Conservation (phyloP, 1,284 basidiomycete genomes). For the Moesziomyces globuligerus region DNA sequence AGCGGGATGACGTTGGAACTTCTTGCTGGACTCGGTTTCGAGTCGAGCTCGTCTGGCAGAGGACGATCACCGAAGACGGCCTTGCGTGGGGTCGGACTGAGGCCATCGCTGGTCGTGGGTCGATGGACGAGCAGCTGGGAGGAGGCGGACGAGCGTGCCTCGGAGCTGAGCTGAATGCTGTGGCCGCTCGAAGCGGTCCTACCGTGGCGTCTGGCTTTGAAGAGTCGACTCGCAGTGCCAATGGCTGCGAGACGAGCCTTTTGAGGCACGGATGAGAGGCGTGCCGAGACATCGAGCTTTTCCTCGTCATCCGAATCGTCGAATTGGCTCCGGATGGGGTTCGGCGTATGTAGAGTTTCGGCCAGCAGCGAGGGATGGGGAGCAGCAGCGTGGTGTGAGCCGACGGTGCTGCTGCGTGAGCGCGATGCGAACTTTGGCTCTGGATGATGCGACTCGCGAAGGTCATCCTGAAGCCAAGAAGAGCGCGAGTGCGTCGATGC, state of each 20-base stretch:
- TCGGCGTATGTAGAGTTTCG: neutral
- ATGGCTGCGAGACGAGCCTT: constrained; percentile 31
- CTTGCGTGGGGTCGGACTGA: constrained; percentile 20
- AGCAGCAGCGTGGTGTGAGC: neutral
- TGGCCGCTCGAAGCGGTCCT: constrained; percentile 6
- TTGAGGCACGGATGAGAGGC: constrained; percentile 6
- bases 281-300: constrained; percentile 7
- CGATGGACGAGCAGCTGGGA: neutral
- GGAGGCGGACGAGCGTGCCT: neutral
- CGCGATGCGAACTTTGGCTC: neutral
- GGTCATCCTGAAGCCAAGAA: neutral
- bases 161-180: too few species aligned
- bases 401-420: constrained; percentile 11
- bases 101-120: constrained; percentile 8
- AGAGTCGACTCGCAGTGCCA: constrained; percentile 34
- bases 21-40: neutral
- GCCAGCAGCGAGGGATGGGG: neutral
- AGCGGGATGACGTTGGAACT: neutral
- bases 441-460: too few species aligned
- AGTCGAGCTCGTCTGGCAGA: constrained; percentile 16
- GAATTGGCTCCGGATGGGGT: constrained; percentile 29
- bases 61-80: constrained; percentile 32
- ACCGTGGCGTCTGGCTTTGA: constrained; percentile 26
- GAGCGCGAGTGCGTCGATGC: neutral
- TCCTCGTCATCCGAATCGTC: constrained; percentile 49